Percentiles rank a stretch among this genome's conserved stretches.
These are phyloP conservation scores for Pythium folliculosum DNA, from an alignment of 352 stramenopile species.

Conservation along the genomic window DNA sequence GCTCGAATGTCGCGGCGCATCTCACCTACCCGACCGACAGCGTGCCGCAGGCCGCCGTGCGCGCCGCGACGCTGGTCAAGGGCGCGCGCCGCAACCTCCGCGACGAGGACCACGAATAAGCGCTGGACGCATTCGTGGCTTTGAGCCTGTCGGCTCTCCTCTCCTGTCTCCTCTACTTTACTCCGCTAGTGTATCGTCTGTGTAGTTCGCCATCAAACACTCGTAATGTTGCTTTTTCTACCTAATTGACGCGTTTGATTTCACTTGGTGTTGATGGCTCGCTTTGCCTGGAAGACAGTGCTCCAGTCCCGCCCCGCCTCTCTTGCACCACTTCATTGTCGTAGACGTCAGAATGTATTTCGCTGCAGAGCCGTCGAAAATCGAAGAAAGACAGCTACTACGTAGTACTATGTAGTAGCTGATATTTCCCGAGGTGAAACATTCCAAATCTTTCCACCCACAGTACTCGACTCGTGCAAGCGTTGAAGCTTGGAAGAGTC, in stretches of 20 bases:
- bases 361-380: too few species aligned
- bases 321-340: too few species aligned
- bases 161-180: neutral
- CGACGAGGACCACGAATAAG: neutral
- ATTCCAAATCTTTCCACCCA: neutral
- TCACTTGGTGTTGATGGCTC: too few species aligned
- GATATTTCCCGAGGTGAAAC: neutral
- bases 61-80: neutral
- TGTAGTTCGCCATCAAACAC: too few species aligned
- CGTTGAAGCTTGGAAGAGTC: slow-evolving; percentile 1
- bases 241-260: too few species aligned
- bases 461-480: neutral
- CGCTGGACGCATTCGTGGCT: slow-evolving; percentile 11
- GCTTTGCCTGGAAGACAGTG: too few species aligned
- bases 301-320: too few species aligned
- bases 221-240: too few species aligned
- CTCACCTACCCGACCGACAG: slow-evolving; percentile 6
- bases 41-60: slow-evolving; percentile 1
- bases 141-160: neutral
- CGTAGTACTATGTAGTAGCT: too few species aligned
- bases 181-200: too few species aligned
- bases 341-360: too few species aligned
- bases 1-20: slow-evolving; percentile 8
- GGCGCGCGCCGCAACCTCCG: neutral
- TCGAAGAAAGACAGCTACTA: neutral